Percentiles rank a stretch among this genome's conserved stretches.
phyloP scores from a whole-genome alignment of 1,284 basidiomycete species.

The Erythrobasidium hasegawianum region DNA sequence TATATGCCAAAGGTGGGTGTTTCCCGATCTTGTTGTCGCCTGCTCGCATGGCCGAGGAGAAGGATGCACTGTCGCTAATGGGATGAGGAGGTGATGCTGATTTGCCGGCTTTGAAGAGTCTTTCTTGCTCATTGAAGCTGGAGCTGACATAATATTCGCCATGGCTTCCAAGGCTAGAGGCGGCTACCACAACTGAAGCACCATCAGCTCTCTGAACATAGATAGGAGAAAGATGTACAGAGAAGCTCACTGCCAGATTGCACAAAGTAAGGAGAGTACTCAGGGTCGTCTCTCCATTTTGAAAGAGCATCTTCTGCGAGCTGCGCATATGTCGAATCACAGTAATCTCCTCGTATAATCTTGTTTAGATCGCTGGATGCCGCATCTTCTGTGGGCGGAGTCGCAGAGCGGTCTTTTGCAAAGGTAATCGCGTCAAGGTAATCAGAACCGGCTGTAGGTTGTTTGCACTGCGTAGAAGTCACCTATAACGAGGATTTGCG shows the following conservation, averaged over 20 bases:
- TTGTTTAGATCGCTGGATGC: slow-evolving; percentile 82
- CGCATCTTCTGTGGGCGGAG: slow-evolving; percentile 69
- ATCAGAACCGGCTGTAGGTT: neutral
- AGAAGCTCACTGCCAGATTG: slow-evolving; percentile 55
- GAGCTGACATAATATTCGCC: slow-evolving; percentile 29
- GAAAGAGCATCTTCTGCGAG: slow-evolving; percentile 69
- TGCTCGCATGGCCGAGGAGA: slow-evolving; percentile 2
- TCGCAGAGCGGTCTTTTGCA: slow-evolving; percentile 57
- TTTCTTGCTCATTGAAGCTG: slow-evolving; percentile 14
- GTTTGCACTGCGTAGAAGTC: neutral
- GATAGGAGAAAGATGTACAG: neutral
- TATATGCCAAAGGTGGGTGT: slow-evolving; percentile 13
- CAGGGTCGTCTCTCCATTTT: slow-evolving; percentile 61
- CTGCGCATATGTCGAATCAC: slow-evolving; percentile 56
- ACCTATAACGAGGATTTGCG: slow-evolving; percentile 32
- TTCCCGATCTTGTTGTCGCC: neutral
- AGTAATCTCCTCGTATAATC: slow-evolving; percentile 55
- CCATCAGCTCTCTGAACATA: neutral
- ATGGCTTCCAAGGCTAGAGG: slow-evolving; percentile 18
- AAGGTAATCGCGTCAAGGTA: neutral
- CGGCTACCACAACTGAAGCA: slow-evolving; percentile 21
- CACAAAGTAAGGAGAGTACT: slow-evolving; percentile 72
- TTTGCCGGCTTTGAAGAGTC: slow-evolving; percentile 6
- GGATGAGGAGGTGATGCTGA: neutral
- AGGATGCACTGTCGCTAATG: neutral